phyloP scores from a whole-genome alignment of 73 alveolate genomes.

The Paramecium sonneborni region DNA sequence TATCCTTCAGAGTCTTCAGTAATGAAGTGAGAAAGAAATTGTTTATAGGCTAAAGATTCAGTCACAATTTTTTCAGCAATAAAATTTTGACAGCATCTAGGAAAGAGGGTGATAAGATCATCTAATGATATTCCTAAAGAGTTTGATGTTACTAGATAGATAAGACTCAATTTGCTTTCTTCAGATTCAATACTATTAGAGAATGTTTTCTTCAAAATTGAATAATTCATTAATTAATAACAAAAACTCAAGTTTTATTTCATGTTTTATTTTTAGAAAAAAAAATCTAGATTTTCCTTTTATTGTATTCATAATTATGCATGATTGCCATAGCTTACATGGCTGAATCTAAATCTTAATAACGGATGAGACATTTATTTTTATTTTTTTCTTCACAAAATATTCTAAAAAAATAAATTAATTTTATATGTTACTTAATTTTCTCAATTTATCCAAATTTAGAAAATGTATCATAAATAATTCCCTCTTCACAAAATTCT shows the following conservation, averaged over 20 bases:
- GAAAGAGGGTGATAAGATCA: no score
- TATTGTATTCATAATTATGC: slow-evolving; percentile 36
- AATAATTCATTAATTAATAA: neutral
- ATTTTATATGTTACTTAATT: neutral
- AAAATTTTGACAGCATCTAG: no score
- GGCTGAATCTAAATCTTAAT: slow-evolving; percentile 26
- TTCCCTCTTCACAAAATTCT: slow-evolving; percentile 47
- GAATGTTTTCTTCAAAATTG: neutral
- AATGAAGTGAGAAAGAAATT: neutral
- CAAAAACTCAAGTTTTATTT: neutral
- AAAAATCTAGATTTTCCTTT: slow-evolving; percentile 20
- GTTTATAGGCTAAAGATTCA: no score
- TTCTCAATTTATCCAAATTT: slow-evolving; percentile 27
- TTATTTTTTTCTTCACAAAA: slow-evolving; percentile 49
- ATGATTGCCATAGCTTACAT: slow-evolving; percentile 33
- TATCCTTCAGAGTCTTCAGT: neutral
- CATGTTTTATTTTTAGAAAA: slow-evolving; percentile 12
- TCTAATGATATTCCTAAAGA: no score
- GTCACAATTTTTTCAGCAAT: no score
- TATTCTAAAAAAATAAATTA: neutral
- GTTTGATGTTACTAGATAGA: no score
- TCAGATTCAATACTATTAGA: neutral
- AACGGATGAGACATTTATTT: slow-evolving; percentile 19
- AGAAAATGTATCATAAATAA: neutral
- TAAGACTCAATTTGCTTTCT: no score